A percentile compares a stretch with the other conserved stretches of the same genome.
These are phyloP conservation scores for Sequoiadendron giganteum DNA, from an alignment of 75 land plant genomes.

Conservation along the genomic window DNA sequence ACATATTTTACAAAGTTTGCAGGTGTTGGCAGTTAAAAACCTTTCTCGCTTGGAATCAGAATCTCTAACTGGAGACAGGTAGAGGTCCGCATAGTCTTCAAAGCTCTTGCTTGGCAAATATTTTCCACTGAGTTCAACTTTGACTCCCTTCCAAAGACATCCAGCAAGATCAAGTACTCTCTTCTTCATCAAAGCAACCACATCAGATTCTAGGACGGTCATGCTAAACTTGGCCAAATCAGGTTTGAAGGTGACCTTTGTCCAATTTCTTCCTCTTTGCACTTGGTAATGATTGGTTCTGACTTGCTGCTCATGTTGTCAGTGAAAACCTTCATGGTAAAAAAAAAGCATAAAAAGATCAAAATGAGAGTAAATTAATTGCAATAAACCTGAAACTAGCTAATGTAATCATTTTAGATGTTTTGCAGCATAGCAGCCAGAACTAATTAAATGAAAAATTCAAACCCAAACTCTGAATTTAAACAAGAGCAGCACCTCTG, in stretches of 20 bases:
- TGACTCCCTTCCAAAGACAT: slow-evolving; percentile 79
- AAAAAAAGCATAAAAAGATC: not conserved
- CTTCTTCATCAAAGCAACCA: slow-evolving; percentile 93
- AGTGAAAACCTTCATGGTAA: slow-evolving; percentile 61
- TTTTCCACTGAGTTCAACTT: slow-evolving; percentile 89
- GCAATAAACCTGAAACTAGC: not conserved
- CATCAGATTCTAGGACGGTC: slow-evolving; percentile 90
- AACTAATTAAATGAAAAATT: not conserved
- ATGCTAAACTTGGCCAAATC: slow-evolving; percentile 91
- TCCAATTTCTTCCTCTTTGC: slow-evolving; percentile 92
- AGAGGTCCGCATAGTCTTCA: slow-evolving; percentile 73
- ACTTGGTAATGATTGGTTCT: slow-evolving; percentile 76
- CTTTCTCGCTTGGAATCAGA: slow-evolving; percentile 46
- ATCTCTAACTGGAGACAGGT: slow-evolving; percentile 42
- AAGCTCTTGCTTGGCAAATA: slow-evolving; percentile 76
- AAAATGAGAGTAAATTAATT: not conserved
- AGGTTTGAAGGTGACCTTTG: slow-evolving; percentile 95
- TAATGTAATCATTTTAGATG: not conserved
- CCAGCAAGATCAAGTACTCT: slow-evolving; percentile 92
- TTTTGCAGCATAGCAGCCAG: not conserved
- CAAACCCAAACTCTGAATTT: not conserved
- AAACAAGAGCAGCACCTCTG: not conserved
- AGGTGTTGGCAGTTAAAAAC: slow-evolving; percentile 54
- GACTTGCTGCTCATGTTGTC: slow-evolving; percentile 86
- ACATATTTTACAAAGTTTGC: not conserved